Conservation (phyloP, 352 stramenopile genomes). For the Phytophthora syringae region DNA sequence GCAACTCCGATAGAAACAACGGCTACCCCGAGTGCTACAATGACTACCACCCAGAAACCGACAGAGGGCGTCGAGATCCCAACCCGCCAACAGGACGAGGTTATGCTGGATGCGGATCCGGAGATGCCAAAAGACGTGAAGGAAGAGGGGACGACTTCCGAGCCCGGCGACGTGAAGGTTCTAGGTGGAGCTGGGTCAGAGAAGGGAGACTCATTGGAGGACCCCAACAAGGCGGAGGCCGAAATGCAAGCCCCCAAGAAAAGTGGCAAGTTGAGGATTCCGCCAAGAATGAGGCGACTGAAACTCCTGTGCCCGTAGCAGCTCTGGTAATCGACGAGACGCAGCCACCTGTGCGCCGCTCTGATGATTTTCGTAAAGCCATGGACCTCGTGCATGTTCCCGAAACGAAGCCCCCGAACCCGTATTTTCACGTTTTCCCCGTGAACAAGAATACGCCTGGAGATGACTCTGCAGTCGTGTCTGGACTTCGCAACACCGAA, state of each 20-base stretch:
- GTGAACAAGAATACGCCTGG: conserved; percentile 16
- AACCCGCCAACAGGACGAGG: conserved; percentile 11
- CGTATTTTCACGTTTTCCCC: conserved; percentile 33
- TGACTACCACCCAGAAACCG: not conserved
- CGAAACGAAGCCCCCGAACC: conserved; percentile 24
- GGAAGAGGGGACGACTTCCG: not conserved
- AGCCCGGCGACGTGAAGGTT: conserved; percentile 1
- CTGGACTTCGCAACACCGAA: conserved; percentile 24
- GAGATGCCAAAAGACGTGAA: conserved; percentile 7
- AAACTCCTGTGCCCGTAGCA: conserved; percentile 3
- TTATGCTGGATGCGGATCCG: conserved; percentile 2
- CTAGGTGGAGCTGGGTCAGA: not conserved
- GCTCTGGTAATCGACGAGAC: conserved; percentile 9
- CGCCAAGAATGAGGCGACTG: conserved; percentile 1
- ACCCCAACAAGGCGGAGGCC: conserved; percentile 15
- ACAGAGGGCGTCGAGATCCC: conserved; percentile 5
- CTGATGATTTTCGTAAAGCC: conserved; percentile 21
- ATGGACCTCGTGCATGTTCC: conserved; percentile 30
- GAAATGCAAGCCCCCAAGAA: conserved; percentile 29
- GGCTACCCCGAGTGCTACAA: conserved; percentile 4
- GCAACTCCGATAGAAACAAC: not conserved
- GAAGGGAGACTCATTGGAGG: conserved; percentile 1
- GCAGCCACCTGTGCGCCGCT: conserved; percentile 18
- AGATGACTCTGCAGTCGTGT: conserved; percentile 23
- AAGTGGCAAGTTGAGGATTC: conserved; percentile 21